phyloP scores from a whole-genome alignment of 2,329 filamentous ascomycete genomes.

The Trematosphaeria pertusa region DNA sequence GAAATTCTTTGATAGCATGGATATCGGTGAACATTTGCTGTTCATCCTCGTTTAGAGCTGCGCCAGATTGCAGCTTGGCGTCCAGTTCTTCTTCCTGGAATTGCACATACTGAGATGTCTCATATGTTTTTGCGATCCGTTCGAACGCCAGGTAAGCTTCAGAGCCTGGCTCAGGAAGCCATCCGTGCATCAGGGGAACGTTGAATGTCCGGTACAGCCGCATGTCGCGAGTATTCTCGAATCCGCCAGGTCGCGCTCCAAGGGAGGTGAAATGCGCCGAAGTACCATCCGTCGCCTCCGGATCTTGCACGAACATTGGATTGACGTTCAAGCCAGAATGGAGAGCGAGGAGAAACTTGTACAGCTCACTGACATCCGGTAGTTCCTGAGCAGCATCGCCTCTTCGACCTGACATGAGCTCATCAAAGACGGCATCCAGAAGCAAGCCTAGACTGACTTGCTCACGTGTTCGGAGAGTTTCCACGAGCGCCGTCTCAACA shows the following conservation, averaged over 20 bases:
- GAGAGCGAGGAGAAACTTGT: conserved; percentile 83
- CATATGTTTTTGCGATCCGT: conserved; percentile 81
- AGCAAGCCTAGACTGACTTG: conserved; percentile 86
- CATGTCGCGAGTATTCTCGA: conserved; percentile 88
- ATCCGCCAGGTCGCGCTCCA: conserved; percentile 68
- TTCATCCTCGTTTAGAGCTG: conserved; percentile 73
- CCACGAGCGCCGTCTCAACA: conserved; percentile 73
- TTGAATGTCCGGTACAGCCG: conserved; percentile 88
- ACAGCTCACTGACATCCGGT: conserved; percentile 87
- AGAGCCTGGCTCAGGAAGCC: conserved; percentile 76
- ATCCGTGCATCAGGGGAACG: conserved; percentile 89
- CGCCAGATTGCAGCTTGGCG: conserved; percentile 68
- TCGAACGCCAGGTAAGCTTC: conserved; percentile 73
- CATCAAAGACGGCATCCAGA: conserved; percentile 89
- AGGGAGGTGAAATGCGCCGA: conserved; percentile 48
- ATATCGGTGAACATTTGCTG: conserved; percentile 85
- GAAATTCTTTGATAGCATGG: conserved; percentile 80
- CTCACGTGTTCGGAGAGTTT: conserved; percentile 79
- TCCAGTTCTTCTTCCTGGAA: conserved; percentile 91
- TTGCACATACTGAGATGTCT: conserved; percentile 87
- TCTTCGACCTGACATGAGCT: conserved; percentile 80
- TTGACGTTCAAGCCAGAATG: conserved; percentile 99
- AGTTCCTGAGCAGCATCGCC: conserved; percentile 69
- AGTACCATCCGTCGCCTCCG: conserved; percentile 44
- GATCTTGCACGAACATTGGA: conserved; percentile 76